A percentile compares a stretch with the other conserved stretches of the same genome.
These are phyloP conservation scores for Yarrowia sp. DNA, from an alignment of 805 yeast genomes.

Conservation along the genomic window DNA sequence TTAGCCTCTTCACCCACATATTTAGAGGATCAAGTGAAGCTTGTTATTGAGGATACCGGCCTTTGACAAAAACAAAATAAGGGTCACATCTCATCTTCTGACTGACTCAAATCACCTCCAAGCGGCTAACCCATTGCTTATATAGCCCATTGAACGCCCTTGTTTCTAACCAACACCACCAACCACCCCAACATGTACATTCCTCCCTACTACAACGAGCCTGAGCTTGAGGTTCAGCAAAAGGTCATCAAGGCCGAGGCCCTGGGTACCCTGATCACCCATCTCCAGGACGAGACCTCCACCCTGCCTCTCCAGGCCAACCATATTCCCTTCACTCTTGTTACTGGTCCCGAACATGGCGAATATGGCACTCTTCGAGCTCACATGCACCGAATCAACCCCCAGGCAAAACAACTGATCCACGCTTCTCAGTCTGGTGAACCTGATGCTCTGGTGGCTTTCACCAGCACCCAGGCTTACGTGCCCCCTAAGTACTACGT, in stretches of 20 bases:
- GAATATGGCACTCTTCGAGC: slow-evolving; percentile 53
- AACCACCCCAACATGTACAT: slow-evolving; percentile 13
- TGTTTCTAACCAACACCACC: not conserved
- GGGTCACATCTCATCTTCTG: not conserved
- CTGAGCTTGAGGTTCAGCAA: slow-evolving; percentile 41
- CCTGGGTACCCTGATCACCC: slow-evolving; percentile 55
- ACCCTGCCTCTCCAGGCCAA: slow-evolving; percentile 54
- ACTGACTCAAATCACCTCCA: slow-evolving; percentile 6
- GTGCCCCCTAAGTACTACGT: slow-evolving; percentile 68
- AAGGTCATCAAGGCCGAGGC: slow-evolving; percentile 58
- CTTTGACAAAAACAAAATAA: not conserved
- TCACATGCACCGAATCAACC: slow-evolving; percentile 62
- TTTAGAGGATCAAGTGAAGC: not conserved
- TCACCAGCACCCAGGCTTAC: slow-evolving; percentile 59
- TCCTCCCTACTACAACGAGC: slow-evolving; percentile 34
- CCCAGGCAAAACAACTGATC: slow-evolving; percentile 51
- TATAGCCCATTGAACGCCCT: not conserved
- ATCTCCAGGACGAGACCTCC: slow-evolving; percentile 49
- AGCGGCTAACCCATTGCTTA: slow-evolving; percentile 28
- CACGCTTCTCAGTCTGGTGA: slow-evolving; percentile 39
- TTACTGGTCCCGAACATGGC: slow-evolving; percentile 52
- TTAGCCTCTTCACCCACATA: slow-evolving; percentile 1
- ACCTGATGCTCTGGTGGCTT: slow-evolving; percentile 58
- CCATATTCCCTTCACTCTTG: slow-evolving; percentile 62
- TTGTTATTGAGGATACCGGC: slow-evolving; percentile 13